Conservation (phyloP, 768 basidiomycete genomes). For the Leccinellum luteum region DNA sequence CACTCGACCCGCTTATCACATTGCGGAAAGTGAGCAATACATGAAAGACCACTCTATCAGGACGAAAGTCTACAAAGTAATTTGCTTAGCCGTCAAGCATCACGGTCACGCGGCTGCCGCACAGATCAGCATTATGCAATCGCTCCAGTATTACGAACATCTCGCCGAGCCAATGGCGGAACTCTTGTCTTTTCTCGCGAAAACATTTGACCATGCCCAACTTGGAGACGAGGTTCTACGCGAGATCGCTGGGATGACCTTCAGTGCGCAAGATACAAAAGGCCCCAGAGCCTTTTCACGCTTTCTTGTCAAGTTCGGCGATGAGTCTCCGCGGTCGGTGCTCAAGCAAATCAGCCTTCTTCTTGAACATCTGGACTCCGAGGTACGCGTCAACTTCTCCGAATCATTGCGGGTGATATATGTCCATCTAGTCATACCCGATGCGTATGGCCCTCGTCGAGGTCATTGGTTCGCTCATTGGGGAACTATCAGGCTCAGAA, state of each 20-base stretch:
- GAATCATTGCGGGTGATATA: not conserved
- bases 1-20: conserved; percentile 81
- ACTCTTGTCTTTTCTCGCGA: conserved; percentile 71
- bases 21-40: conserved; percentile 82
- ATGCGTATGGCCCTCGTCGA: conserved; percentile 96
- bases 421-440: conserved; percentile 70
- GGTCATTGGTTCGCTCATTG: conserved; percentile 81
- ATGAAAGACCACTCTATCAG: conserved; percentile 79
- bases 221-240: conserved; percentile 89
- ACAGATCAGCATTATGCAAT: conserved; percentile 89
- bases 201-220: conserved; percentile 86
- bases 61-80: conserved; percentile 78
- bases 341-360: conserved; percentile 89
- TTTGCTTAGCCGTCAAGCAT: conserved; percentile 89
- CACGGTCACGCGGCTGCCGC: conserved; percentile 82
- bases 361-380: conserved; percentile 84
- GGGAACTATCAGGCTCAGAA: conserved; percentile 63
- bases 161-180: conserved; percentile 94
- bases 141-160: conserved; percentile 91
- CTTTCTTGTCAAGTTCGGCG: conserved; percentile 80
- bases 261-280: conserved; percentile 81
- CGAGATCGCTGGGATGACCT: conserved; percentile 78
- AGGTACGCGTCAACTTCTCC: conserved; percentile 47
- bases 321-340: conserved; percentile 74
- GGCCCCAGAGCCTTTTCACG: conserved; percentile 80